Evolutionary conservation across 2,329 filamentous ascomycete species (phyloP), one percentile per base, ranked within the genome.

Genomic region (Trichoderma sp.): DNA sequence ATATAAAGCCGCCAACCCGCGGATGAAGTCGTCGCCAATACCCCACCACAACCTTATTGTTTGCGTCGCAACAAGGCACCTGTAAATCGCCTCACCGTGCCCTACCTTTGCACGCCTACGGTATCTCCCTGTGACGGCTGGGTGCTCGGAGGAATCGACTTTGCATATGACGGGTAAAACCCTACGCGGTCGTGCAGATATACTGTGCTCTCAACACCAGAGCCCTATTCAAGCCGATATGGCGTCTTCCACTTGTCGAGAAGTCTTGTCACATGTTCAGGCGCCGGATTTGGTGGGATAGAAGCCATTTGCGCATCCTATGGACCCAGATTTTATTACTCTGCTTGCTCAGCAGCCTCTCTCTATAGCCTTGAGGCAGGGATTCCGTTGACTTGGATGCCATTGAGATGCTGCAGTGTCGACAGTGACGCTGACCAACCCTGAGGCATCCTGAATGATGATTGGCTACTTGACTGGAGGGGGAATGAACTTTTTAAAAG

Each of bases 1-100:
- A 50, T 27, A 63, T 45, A 8, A 29, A 53, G 35, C 18, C 35
- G 62, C 62, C 59, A 24, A 18, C 59, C 59, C n/a, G 38, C 50
- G 59, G 41, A 35, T 56, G 69, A 31, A 38, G 24, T 21, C 38
- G 56, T 64, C 69, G 69, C 69, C 69, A 56, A 64, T 21, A 56
- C n/a, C 21, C 56, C 41, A 50, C 60, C 31, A 35, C 29, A 41
- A 6, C 21, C 38, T 56, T 29, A 14, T 38, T 33, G 14, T 38
- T 31, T 24, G 29, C 69, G n/a, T 27, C 60, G 41, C 14, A 64
- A 64, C 35, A 24, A 31, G 41, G 60, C 60, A 65, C 60, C 59
- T 65, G 69, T 73, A 73, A 73, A 64, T 12, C 59, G 24, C 56
- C 21, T 73, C 59, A 27, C 29, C 53, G 69, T 56, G 69, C 60